Evolutionary conservation across 1,284 basidiomycete genomes (phyloP).

Genomic region (Fomitiporia mediterranea): DNA sequence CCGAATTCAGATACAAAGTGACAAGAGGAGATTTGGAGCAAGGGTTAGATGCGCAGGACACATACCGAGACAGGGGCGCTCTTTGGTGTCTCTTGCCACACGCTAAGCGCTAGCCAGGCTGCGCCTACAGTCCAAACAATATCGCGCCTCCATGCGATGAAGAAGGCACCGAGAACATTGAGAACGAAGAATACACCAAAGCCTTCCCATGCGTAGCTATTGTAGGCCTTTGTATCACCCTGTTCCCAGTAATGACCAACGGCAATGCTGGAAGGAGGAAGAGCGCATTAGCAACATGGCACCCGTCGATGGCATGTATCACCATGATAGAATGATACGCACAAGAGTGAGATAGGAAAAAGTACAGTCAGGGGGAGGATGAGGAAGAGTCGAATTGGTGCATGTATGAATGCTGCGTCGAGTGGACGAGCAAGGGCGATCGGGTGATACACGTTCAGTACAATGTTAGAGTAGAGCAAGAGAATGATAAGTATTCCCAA

Average conservation of each 20-base stretch:
- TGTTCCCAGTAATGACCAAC: slow-evolving; percentile 45
- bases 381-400: slow-evolving; percentile 68
- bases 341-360: slow-evolving; percentile 50
- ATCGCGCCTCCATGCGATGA: slow-evolving; percentile 53
- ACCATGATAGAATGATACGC: slow-evolving; percentile 30
- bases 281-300: neutral
- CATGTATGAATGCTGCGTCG: slow-evolving; percentile 67
- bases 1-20: too few species aligned
- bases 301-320: slow-evolving; percentile 55
- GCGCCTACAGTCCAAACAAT: slow-evolving; percentile 69
- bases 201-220: slow-evolving; percentile 52
- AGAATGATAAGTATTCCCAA: slow-evolving; percentile 56
- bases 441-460: slow-evolving; percentile 61
- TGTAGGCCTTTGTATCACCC: slow-evolving; percentile 41
- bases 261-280: slow-evolving; percentile 41
- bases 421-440: slow-evolving; percentile 52
- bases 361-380: slow-evolving; percentile 47
- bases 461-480: slow-evolving; percentile 62
- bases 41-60: slow-evolving; percentile 21
- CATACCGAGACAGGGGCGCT: slow-evolving; percentile 58
- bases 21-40: too few species aligned
- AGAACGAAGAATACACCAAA: slow-evolving; percentile 56
- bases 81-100: slow-evolving; percentile 59
- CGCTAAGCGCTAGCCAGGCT: slow-evolving; percentile 61
- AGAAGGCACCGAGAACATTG: slow-evolving; percentile 53